Evolutionary conservation across 2,329 filamentous ascomycete genomes (phyloP).

Genomic region (Colletotrichum echinochloae): DNA sequence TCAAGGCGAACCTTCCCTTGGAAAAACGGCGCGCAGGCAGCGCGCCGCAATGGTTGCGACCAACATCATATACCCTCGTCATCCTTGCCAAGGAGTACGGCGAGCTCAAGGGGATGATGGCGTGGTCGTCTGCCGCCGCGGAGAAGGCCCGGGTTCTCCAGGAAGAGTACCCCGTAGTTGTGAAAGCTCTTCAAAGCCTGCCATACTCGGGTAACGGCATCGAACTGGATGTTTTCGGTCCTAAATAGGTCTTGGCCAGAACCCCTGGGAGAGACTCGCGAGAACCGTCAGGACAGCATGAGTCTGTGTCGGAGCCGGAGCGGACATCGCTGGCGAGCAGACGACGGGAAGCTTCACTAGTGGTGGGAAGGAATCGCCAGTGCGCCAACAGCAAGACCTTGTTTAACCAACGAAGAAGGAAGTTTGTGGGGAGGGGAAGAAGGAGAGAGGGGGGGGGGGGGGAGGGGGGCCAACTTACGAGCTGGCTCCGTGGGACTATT

Average conservation of each 20-base stretch:
- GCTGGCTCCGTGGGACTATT: background rate
- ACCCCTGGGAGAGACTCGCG: background rate
- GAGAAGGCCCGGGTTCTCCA: conserved; percentile 54
- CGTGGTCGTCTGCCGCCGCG: conserved; percentile 62
- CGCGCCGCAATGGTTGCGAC: conserved; percentile 53
- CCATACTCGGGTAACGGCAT: conserved; percentile 40
- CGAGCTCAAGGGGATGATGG: conserved; percentile 59
- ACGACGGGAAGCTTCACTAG: background rate
- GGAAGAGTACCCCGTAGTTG: conserved; percentile 53
- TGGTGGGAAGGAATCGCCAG: background rate
- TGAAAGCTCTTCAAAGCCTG: conserved; percentile 53
- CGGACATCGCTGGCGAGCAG: background rate
- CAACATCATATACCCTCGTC: conserved; percentile 60
- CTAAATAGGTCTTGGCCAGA: background rate
- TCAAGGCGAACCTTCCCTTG: conserved; percentile 49
- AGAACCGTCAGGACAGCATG: background rate
- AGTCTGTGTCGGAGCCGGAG: background rate
- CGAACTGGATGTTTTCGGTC: conserved; percentile 43
- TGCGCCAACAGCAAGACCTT: background rate
- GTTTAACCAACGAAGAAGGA: background rate
- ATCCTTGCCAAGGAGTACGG: conserved; percentile 63
- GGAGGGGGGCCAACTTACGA: background rate
- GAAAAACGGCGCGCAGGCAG: conserved; percentile 55
- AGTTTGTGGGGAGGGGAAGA: too few relatives aligned
- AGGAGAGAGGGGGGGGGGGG: too few relatives aligned